Evolutionary conservation across 2,329 filamentous ascomycete genomes (phyloP).

Genomic region (Thelonectria olida): DNA sequence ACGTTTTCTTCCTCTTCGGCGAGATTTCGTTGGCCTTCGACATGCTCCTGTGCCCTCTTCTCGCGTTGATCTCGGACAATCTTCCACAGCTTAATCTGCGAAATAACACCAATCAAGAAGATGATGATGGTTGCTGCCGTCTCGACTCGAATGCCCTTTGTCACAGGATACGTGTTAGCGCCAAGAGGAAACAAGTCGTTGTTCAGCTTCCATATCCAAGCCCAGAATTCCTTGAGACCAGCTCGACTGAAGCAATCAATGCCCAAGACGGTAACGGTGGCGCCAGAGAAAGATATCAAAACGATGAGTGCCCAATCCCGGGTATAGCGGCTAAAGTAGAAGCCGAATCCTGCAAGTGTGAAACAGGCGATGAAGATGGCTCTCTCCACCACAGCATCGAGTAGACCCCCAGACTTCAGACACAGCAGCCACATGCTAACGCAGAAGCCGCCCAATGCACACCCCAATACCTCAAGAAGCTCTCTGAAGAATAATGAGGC

Average conservation of each 20-base stretch:
- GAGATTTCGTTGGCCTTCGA: slow-evolving; percentile 62
- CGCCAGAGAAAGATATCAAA: slow-evolving; percentile 81
- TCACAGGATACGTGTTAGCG: slow-evolving; percentile 83
- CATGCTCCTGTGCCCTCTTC: slow-evolving; percentile 59
- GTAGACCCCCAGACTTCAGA: slow-evolving; percentile 78
- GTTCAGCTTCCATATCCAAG: slow-evolving; percentile 89
- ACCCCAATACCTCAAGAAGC: slow-evolving; percentile 82
- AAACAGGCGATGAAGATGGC: slow-evolving; percentile 81
- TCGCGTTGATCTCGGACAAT: slow-evolving; percentile 73
- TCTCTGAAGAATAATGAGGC: slow-evolving; percentile 83
- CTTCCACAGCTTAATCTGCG: slow-evolving; percentile 87
- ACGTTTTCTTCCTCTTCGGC: slow-evolving; percentile 75
- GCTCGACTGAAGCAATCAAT: slow-evolving; percentile 91
- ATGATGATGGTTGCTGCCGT: slow-evolving; percentile 81
- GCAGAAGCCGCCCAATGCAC: slow-evolving; percentile 86
- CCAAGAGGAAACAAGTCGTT: slow-evolving; percentile 80
- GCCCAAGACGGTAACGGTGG: slow-evolving; percentile 81
- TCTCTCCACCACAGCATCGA: slow-evolving; percentile 69
- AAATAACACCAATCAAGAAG: slow-evolving; percentile 78
- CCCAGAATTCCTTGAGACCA: slow-evolving; percentile 96
- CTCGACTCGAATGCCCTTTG: slow-evolving; percentile 86
- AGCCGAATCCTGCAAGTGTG: slow-evolving; percentile 71
- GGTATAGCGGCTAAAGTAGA: slow-evolving; percentile 83
- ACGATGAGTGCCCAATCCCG: slow-evolving; percentile 80
- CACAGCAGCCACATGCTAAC: slow-evolving; percentile 91